Evolutionary conservation across 495 filamentous ascomycete species (phyloP).

Genomic region (Emericellopsis terricola): DNA sequence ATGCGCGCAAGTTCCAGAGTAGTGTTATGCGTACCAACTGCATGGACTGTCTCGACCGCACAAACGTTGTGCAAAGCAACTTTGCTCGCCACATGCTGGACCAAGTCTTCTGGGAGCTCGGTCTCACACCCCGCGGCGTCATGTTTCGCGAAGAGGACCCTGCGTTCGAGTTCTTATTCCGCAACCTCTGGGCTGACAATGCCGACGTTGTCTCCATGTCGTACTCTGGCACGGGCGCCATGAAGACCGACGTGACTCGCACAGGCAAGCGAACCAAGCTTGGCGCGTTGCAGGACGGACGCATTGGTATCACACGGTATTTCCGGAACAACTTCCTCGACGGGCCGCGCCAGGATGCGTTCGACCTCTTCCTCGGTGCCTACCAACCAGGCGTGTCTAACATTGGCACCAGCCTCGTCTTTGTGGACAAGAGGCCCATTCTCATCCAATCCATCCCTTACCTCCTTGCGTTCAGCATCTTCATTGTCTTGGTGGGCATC

Average conservation of each 20-base stretch:
- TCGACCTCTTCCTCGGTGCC: slow-evolving; percentile 78
- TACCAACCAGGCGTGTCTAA: slow-evolving; percentile 53
- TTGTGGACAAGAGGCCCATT: slow-evolving; percentile 72
- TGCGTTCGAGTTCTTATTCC: slow-evolving; percentile 72
- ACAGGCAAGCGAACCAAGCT: slow-evolving; percentile 70
- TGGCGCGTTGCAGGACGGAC: slow-evolving; percentile 65
- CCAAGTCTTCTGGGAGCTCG: slow-evolving; percentile 67
- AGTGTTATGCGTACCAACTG: slow-evolving; percentile 92
- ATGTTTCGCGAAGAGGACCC: slow-evolving; percentile 48
- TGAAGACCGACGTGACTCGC: slow-evolving; percentile 93
- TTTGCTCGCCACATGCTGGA: slow-evolving; percentile 76
- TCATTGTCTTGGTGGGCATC: slow-evolving; percentile 66
- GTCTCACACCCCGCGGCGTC: slow-evolving; percentile 52
- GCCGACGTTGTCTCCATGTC: slow-evolving; percentile 83
- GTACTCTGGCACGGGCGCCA: slow-evolving; percentile 86
- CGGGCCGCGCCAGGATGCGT: slow-evolving; percentile 84
- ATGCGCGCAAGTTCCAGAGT: slow-evolving; percentile 60
- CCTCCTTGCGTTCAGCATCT: slow-evolving; percentile 68
- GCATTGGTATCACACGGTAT: slow-evolving; percentile 71
- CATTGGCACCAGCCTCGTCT: slow-evolving; percentile 47
- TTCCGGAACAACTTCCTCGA: slow-evolving; percentile 82
- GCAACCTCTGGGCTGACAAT: slow-evolving; percentile 96
- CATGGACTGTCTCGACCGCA: slow-evolving; percentile 97
- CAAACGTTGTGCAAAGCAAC: slow-evolving; percentile 95
- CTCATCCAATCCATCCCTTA: slow-evolving; percentile 84